phyloP scores from a whole-genome alignment of 2,329 filamentous ascomycete species.

The Blumeriella jaapii region DNA sequence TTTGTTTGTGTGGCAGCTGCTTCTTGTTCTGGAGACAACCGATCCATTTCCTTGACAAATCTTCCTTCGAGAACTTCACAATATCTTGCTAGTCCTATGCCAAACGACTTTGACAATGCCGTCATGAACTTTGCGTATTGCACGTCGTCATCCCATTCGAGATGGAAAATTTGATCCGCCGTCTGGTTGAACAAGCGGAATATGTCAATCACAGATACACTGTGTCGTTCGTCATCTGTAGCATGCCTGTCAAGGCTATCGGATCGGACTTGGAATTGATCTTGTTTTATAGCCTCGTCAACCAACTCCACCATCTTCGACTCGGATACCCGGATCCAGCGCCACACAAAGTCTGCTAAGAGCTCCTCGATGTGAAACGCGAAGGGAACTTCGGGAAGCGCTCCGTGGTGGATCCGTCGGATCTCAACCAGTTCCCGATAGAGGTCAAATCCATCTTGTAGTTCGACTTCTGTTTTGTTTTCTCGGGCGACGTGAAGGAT shows the following conservation, averaged over 20 bases:
- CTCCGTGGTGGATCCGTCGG: slow-evolving; percentile 65
- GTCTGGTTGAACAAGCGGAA: slow-evolving; percentile 91
- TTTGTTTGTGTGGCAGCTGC: slow-evolving; percentile 65
- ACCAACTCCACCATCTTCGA: slow-evolving; percentile 71
- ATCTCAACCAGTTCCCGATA: slow-evolving; percentile 84
- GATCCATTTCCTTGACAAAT: slow-evolving; percentile 88
- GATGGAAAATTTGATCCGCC: slow-evolving; percentile 71
- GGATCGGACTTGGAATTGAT: slow-evolving; percentile 67
- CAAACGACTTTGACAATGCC: slow-evolving; percentile 72
- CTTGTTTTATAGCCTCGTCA: slow-evolving; percentile 81
- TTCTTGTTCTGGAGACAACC: slow-evolving; percentile 77
- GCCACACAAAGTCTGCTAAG: slow-evolving; percentile 87
- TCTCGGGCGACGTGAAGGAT: slow-evolving; percentile 65
- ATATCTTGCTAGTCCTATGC: slow-evolving; percentile 72
- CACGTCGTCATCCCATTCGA: slow-evolving; percentile 88
- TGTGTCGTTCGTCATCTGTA: slow-evolving; percentile 76
- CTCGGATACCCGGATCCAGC: slow-evolving; percentile 80
- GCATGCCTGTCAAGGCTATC: slow-evolving; percentile 51
- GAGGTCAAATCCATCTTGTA: slow-evolving; percentile 88
- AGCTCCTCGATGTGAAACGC: slow-evolving; percentile 79
- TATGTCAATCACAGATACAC: slow-evolving; percentile 83
- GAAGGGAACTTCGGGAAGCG: slow-evolving; percentile 63
- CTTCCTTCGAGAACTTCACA: slow-evolving; percentile 81
- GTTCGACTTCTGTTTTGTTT: slow-evolving; percentile 62
- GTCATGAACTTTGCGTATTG: slow-evolving; percentile 98